Evolutionary conservation across 768 basidiomycete species (phyloP).

Genomic region (Pholiota conissans): DNA sequence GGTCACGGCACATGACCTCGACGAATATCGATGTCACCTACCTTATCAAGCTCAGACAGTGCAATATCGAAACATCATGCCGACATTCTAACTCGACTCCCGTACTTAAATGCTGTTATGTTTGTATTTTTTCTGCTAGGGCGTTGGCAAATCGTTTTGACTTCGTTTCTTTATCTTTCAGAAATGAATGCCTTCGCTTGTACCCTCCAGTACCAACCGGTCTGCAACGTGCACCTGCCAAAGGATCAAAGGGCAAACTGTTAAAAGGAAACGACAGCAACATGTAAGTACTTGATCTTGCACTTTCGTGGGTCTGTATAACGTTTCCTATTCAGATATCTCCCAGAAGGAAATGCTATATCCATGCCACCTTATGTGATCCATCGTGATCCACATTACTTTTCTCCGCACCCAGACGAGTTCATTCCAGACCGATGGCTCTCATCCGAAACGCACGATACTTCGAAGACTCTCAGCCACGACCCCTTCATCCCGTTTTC

Average conservation of each 20-base stretch:
- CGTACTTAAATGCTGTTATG: not conserved
- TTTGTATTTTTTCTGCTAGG: too few species aligned
- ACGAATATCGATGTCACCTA: too few species aligned
- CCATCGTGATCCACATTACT: not conserved
- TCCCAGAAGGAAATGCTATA: not conserved
- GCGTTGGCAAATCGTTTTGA: too few species aligned
- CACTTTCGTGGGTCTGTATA: too few species aligned
- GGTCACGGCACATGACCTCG: too few species aligned
- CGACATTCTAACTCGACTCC: too few species aligned
- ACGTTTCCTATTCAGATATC: not conserved
- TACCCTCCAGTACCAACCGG: not conserved
- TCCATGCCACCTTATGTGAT: not conserved
- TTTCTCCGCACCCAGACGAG: not conserved
- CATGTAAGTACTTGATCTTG: not conserved
- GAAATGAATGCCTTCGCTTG: not conserved
- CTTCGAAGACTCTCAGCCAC: not conserved
- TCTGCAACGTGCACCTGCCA: not conserved
- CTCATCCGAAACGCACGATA: too few species aligned
- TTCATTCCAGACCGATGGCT: not conserved
- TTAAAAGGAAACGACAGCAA: not conserved
- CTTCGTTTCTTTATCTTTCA: too few species aligned
- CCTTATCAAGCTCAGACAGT: too few species aligned
- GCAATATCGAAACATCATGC: too few species aligned
- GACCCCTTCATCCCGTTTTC: not conserved
- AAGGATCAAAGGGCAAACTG: not conserved